Evolutionary conservation across 306 rosid genomes (phyloP).

Genomic region (Sechiopsis laciniata): DNA sequence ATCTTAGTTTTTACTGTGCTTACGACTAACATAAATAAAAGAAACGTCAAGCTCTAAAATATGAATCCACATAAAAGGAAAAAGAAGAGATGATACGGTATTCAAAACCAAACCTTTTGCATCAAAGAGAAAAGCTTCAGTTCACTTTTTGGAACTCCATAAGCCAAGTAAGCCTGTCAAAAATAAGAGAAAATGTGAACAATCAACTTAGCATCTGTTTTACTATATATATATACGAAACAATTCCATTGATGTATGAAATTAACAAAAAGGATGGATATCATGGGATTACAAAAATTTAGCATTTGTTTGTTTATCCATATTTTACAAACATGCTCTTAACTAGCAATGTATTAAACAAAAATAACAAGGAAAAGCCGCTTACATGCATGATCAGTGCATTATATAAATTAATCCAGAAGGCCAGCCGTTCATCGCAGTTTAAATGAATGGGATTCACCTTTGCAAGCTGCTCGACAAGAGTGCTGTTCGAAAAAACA

Average conservation of each 20-base stretch:
- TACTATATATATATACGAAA: too few relatives aligned
- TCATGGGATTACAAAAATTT: too few relatives aligned
- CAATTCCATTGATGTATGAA: too few relatives aligned
- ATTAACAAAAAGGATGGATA: too few relatives aligned
- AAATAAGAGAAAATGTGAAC: neutral
- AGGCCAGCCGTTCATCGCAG: slow-evolving; percentile 58
- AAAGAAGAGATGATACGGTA: neutral
- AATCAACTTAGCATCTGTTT: neutral
- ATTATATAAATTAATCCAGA: slow-evolving; percentile 73
- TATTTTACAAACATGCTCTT: too few relatives aligned
- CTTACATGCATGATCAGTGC: slow-evolving; percentile 74
- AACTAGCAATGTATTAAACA: neutral
- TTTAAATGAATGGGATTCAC: slow-evolving; percentile 58
- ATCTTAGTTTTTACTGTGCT: neutral
- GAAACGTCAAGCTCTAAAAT: slow-evolving; percentile 1
- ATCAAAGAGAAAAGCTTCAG: slow-evolving; percentile 63
- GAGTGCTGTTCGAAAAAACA: slow-evolving; percentile 39
- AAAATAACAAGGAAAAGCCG: slow-evolving; percentile 6
- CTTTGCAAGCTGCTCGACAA: slow-evolving; percentile 70
- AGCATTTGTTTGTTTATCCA: too few relatives aligned
- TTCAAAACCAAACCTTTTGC: slow-evolving; percentile 56
- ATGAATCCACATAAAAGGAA: neutral
- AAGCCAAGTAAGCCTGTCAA: slow-evolving; percentile 68
- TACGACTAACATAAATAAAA: neutral
- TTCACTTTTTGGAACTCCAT: slow-evolving; percentile 78